Evolutionary conservation across 2,329 filamentous ascomycete species (phyloP).

Genomic region (Xylaria sp.): DNA sequence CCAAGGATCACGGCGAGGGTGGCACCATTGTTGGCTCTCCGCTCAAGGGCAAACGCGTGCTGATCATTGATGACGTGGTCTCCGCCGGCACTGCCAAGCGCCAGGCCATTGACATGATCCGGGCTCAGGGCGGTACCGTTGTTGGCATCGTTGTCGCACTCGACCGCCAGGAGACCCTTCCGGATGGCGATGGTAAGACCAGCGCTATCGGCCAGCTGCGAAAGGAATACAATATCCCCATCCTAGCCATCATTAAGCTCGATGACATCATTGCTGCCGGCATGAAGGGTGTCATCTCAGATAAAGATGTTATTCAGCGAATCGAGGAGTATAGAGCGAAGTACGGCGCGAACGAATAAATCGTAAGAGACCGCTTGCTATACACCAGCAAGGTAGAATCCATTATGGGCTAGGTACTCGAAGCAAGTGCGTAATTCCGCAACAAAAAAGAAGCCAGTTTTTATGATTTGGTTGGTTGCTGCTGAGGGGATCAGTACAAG

Average conservation of each 20-base stretch:
- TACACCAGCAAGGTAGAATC: neutral
- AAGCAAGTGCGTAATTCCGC: neutral
- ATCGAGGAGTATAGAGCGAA: constrained; percentile 79
- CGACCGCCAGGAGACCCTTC: constrained; percentile 86
- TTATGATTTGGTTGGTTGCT: no score
- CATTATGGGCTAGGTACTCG: neutral
- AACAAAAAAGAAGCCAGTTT: neutral
- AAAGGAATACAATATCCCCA: constrained; percentile 84
- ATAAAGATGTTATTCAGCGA: constrained; percentile 67
- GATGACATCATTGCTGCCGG: constrained; percentile 82
- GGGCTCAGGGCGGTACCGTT: constrained; percentile 83
- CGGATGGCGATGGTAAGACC: constrained; percentile 70
- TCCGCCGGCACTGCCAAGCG: constrained; percentile 94
- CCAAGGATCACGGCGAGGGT: constrained; percentile 94
- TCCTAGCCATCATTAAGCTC: constrained; percentile 84
- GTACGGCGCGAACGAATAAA: constrained; percentile 70
- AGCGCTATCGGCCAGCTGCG: constrained; percentile 89
- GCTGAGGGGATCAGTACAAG: neutral
- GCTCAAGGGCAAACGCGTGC: constrained; percentile 83
- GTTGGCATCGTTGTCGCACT: constrained; percentile 90
- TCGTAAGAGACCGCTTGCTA: neutral
- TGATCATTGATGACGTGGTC: constrained; percentile 97
- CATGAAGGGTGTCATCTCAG: constrained; percentile 69
- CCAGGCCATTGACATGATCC: constrained; percentile 91
- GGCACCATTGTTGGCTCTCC: constrained; percentile 90